Evolutionary conservation across 1,284 basidiomycete genomes (phyloP).

Genomic region (Erythrobasidium hasegawianum): DNA sequence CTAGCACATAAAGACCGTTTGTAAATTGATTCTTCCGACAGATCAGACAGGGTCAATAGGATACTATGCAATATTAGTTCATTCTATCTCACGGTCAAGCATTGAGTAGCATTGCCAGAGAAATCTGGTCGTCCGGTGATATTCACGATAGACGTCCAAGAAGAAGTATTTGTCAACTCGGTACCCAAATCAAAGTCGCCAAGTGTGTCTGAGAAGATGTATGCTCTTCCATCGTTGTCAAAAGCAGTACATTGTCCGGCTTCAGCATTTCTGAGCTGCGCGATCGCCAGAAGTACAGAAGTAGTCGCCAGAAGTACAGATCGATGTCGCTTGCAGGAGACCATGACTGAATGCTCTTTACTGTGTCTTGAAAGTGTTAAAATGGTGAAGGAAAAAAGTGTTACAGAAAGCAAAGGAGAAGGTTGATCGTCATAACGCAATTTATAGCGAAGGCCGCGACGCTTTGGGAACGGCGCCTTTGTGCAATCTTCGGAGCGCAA

Average conservation of each 20-base stretch:
- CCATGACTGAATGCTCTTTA: too few relatives aligned
- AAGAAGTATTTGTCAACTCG: slow-evolving; percentile 8
- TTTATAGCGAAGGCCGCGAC: too few relatives aligned
- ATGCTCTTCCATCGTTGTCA: slow-evolving; percentile 14
- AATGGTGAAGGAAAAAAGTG: too few relatives aligned
- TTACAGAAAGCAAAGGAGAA: too few relatives aligned
- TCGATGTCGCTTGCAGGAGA: background rate
- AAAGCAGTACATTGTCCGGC: slow-evolving; percentile 27
- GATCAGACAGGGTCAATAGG: background rate
- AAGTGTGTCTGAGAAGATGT: slow-evolving; percentile 17
- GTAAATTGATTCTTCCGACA: slow-evolving; percentile 28
- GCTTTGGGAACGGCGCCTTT: too few relatives aligned
- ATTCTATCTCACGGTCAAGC: slow-evolving; percentile 20
- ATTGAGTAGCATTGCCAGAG: slow-evolving; percentile 22
- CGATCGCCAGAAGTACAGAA: too few relatives aligned
- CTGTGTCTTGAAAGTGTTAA: too few relatives aligned
- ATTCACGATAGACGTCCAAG: slow-evolving; percentile 17
- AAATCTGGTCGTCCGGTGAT: slow-evolving; percentile 30
- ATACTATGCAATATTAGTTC: background rate
- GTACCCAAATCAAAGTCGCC: slow-evolving; percentile 18
- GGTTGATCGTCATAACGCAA: too few relatives aligned
- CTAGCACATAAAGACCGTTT: slow-evolving; percentile 30
- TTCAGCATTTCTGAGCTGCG: background rate
- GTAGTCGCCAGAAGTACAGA: too few relatives aligned
- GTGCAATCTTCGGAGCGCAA: too few relatives aligned